Base-by-base conservation (phyloP, 192 early-diverging fungal species). In the Linderina pennispora region DNA sequence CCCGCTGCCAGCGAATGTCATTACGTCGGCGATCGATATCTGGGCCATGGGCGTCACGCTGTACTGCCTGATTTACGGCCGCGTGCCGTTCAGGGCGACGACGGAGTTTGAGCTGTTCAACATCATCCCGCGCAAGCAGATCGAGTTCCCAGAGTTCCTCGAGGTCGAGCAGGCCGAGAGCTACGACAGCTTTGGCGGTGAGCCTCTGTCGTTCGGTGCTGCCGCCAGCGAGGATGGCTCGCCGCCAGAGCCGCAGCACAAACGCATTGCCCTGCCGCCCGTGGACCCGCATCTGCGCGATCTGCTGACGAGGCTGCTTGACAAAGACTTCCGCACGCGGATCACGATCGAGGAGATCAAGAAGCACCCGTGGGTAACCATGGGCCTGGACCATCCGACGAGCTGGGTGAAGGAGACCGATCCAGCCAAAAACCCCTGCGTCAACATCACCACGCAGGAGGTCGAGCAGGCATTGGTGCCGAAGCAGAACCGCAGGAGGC, bases 1-100 rank as follows among this genome's bases (percentile, higher is more conserved):
- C 38, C 53, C 50, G 25, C 66, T 70, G 48, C 59, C 61, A 48
- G 20, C 72, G 58, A 62, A 67, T 19, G 78, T 76, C 8, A 82
- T 87, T 14, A 87, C 85, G 18, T 87, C 87, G 36, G 88, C 88
- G 0, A 98, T 98, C 39, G 96, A 98, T 61, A 82, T 98, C 9
- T 98, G 96, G 96, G 96, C 96, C 23, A 76, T 97, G 45, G 96
- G 96, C 1, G 94, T 97, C 18, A 97, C 91, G 8, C 76, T 98
- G 13, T 98, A 91, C 69, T 97, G 94, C 54, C 74, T 98, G 32
- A 71, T 94, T 5, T 97, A 85, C 65, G 96, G 96, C 8, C 68
- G 76, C 24, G 89, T 92, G 40, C 96, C 96, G 11, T 98, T 98
- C 62, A 81, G 82, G 15, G 96, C 92, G 6, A 81, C 90, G 17